Percentiles rank a stretch among this genome's conserved stretches.
Evolutionary conservation across 345 rosid species (phyloP).

Genomic region (Eucalyptus tenuipes): DNA sequence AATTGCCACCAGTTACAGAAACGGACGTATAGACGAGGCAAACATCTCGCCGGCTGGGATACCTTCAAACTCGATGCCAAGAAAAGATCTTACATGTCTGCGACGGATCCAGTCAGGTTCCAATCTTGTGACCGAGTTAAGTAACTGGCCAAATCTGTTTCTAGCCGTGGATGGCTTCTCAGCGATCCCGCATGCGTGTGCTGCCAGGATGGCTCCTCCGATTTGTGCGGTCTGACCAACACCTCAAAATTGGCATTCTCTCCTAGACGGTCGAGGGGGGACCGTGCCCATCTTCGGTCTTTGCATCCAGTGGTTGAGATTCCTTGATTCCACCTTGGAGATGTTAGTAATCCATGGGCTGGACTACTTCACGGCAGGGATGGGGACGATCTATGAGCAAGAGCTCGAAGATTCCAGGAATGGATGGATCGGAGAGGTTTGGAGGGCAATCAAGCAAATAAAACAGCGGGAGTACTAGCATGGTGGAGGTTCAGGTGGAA

Average conservation of each 20-base stretch:
- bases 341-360: conserved; percentile 62
- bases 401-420: conserved; percentile 36
- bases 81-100: conserved; percentile 26
- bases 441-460: conserved; percentile 15
- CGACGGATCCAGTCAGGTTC: conserved; percentile 39
- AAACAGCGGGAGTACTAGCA: conserved; percentile 20
- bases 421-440: conserved; percentile 39
- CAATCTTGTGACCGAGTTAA: conserved; percentile 62
- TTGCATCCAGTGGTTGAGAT: conserved; percentile 75
- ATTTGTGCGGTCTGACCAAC: conserved; percentile 52
- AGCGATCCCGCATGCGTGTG: conserved; percentile 44
- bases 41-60: conserved; percentile 56
- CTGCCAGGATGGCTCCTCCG: conserved; percentile 76
- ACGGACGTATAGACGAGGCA: conserved; percentile 73
- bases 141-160: conserved; percentile 61
- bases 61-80: conserved; percentile 50
- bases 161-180: conserved; percentile 67
- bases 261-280: conserved; percentile 32
- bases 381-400: conserved; percentile 63
- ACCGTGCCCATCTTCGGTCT: conserved; percentile 56
- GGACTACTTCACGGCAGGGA: conserved; percentile 72
- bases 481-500: conserved; percentile 30
- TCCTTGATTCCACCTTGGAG: conserved; percentile 50
- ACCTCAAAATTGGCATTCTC: conserved; percentile 44
- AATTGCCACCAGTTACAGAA: conserved; percentile 73